Evolutionary conservation across 176 grass and related monocot genomes (phyloP).

Genomic region (Oryza officinalis): DNA sequence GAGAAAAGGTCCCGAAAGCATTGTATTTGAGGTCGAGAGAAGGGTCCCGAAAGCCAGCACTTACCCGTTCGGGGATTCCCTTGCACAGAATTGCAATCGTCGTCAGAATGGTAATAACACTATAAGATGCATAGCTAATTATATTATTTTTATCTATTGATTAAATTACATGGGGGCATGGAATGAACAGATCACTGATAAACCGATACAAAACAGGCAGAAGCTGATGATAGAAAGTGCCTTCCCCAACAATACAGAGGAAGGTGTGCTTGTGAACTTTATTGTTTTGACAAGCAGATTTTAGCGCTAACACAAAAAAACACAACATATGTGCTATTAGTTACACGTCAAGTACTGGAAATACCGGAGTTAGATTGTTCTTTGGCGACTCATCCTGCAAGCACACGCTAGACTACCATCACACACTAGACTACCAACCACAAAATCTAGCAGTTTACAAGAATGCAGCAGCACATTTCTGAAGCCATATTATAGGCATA

Average conservation of each 20-base stretch:
- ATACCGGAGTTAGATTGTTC: conserved; percentile 64
- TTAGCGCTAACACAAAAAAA: conserved; percentile 28
- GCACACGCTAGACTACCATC: conserved; percentile 47
- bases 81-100: too few species aligned
- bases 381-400: conserved; percentile 44
- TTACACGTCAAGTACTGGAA: conserved; percentile 52
- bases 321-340: conserved; percentile 47
- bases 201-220: conserved; percentile 8
- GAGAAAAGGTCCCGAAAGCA: too few species aligned
- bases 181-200: neutral
- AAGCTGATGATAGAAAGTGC: conserved; percentile 7
- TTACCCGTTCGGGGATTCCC: too few species aligned
- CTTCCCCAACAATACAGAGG: conserved; percentile 10
- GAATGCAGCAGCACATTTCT: conserved; percentile 38
- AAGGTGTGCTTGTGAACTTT: conserved; percentile 38
- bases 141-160: too few species aligned
- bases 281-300: conserved; percentile 41
- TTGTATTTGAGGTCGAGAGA: too few species aligned
- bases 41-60: too few species aligned
- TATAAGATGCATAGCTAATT: too few species aligned
- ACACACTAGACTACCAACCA: conserved; percentile 41
- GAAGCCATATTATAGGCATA: conserved; percentile 15
- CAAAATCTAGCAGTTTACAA: conserved; percentile 46
- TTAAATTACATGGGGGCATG: neutral
- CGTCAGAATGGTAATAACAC: too few species aligned